phyloP scores from a whole-genome alignment of 257 asterid species.

The Thymus mandschuricus region DNA sequence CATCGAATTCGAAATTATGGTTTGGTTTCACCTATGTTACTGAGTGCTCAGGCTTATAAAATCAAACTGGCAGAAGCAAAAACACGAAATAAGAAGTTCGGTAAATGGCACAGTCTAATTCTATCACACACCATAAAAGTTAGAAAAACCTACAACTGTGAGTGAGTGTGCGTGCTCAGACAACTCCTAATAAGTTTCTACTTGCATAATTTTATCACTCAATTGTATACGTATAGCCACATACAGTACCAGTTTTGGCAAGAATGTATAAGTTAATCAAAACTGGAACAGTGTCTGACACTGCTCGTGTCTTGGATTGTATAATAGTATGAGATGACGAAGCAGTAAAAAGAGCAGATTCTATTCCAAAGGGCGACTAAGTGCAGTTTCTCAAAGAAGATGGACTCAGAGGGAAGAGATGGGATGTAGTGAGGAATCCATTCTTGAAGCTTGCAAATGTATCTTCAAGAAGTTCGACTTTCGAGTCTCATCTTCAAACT shows the following conservation, averaged over 20 bases:
- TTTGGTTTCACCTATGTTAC: not conserved
- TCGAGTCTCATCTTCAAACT: conserved; percentile 44
- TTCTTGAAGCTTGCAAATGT: conserved; percentile 34
- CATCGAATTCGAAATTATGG: not conserved
- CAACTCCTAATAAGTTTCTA: not conserved
- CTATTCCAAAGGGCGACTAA: conserved; percentile 63
- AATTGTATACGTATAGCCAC: not conserved
- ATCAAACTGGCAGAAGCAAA: not conserved
- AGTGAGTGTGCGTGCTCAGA: not conserved
- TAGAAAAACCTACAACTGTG: not conserved
- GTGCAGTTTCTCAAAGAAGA: conserved; percentile 55
- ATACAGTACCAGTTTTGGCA: not conserved
- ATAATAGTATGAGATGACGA: conserved; percentile 56
- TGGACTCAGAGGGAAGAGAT: conserved; percentile 69
- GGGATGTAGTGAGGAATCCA: conserved; percentile 60
- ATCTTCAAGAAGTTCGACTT: conserved; percentile 30
- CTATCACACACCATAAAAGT: conserved; percentile 8
- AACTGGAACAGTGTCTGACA: conserved; percentile 63
- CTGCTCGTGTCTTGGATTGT: conserved; percentile 58
- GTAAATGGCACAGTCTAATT: not conserved
- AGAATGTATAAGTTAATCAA: not conserved
- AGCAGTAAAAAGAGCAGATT: conserved; percentile 58
- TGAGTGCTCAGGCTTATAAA: not conserved
- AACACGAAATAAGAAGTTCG: conserved; percentile 6
- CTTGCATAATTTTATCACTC: not conserved